Conservation (phyloP, 2,329 filamentous ascomycete species). For the Aspergillus ibericus region DNA sequence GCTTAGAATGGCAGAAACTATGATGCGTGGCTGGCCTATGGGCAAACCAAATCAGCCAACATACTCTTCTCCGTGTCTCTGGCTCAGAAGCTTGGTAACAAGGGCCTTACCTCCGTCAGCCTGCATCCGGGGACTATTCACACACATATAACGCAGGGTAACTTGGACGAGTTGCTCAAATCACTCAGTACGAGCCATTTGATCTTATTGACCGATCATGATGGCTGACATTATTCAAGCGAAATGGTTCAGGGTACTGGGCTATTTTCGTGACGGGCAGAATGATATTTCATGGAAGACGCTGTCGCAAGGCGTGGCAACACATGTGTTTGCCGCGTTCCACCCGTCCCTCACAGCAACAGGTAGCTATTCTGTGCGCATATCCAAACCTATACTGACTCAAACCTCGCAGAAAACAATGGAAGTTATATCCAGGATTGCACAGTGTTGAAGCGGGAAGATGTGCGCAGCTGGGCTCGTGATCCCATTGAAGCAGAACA, state of each 20-base stretch:
- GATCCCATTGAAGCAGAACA: conserved; percentile 1
- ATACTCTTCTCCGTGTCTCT: not conserved
- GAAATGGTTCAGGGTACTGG: not conserved
- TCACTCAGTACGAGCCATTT: not conserved
- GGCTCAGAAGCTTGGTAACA: not conserved
- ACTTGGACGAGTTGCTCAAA: not conserved
- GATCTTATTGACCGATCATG: not conserved
- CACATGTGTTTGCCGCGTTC: not conserved
- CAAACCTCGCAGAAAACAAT: not conserved
- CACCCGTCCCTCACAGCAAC: not conserved
- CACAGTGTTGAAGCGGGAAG: not conserved
- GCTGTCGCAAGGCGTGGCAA: not conserved
- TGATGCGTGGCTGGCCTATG: not conserved
- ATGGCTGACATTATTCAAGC: not conserved
- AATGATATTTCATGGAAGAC: not conserved
- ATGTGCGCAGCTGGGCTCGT: not conserved
- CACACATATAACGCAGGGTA: not conserved
- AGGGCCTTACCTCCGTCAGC: not conserved
- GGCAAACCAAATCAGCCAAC: not conserved
- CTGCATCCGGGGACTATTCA: not conserved
- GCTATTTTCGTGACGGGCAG: not conserved
- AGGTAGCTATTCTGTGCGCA: too few species aligned
- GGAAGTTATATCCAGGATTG: not conserved
- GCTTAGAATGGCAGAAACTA: not conserved
- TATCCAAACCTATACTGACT: not conserved